Evolutionary conservation across 305 asterid genomes (phyloP), one percentile per base, ranked within the genome.

Genomic region (Stenogyne calaminthoides): DNA sequence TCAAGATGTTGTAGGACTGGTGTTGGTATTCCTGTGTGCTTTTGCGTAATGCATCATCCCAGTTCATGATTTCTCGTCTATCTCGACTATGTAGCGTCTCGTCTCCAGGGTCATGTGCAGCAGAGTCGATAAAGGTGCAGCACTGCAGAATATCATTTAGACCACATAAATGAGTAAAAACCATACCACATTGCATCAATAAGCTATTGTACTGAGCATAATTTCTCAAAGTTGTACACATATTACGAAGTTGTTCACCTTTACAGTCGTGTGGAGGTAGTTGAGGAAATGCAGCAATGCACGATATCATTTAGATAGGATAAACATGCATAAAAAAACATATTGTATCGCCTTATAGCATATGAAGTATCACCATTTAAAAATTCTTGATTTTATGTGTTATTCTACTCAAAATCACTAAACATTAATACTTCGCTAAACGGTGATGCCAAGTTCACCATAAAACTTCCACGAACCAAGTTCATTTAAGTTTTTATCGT

Each of bases 21-120:
- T 92, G 97, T 69, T 94, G 99, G 77, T 81, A 94, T 85, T 90
- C 98, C 77, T 83, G 89, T 4, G 91, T 91, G 85, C 97, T 84
- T 79, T 84, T 90, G 29, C 76, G 88, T 73, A 94, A 74, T 3
- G 88, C 91, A 25, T 81, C 95, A 76, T 94, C 97, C 99, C 99
- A 94, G 5, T 81, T 76, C 22, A 51, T 55, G 6, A 70, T 73
- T 32, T 83, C 86, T 44, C 78, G 64, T 66, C 80, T 76, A 68
- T 70, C 75, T 55, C 76, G 86, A 71, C 64, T 47, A 25, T 29
- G 80, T 29, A 64, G 18, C 12, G 69, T 15, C 16, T 70, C 87
- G 9, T 82, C 81, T 59, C 84, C 89, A 69, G 76, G 77, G 61
- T 67, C 79, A 46, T 70, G 76, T 3, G 76, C 70, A 67, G 77